Evolutionary conservation across 2,329 filamentous ascomycete species (phyloP), one percentile per base, ranked within the genome.

Genomic region (Tolypocladium album): DNA sequence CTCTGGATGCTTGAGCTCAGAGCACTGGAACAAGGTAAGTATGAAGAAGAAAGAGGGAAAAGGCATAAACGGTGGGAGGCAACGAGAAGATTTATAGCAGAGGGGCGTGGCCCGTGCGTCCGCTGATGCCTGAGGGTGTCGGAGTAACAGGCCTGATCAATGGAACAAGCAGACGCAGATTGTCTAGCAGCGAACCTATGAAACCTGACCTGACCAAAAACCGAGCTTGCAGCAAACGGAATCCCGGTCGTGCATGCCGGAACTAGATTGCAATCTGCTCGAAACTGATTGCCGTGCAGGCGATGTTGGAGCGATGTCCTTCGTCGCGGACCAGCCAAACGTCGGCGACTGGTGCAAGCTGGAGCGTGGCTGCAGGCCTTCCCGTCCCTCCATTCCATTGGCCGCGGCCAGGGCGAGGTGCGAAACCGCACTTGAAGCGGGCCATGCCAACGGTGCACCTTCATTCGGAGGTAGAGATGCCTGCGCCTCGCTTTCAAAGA

Each of bases 1-100:
- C 60, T 67, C 67, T 69, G 71, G 64, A 68, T 75, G 76, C 75
- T 64, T 80, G 78, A 81, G 70, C 78, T 68, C 69, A 70, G 67
- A 64, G 65, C 62, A 66, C 68, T 72, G 70, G 69, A 71, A 73
- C 71, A 80, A 80, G 76, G 76, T 79, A 80, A 80, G 78, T 79
- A 79, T 80, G 74, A 76, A 73, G 72, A 75, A 70, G 64, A 72
- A 72, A 70, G 62, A 61, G 61, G 67, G 56, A 67, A 63, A 69
- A 64, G 62, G 2, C 20, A 9, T 59, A 61, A 52, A 68, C 61
- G 59, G 50, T 11, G 59, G 22, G 52, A 55, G 57, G 34, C n/a
- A 34, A 31, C 42, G 20, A 34, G 38, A 36, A 12, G 2, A 24
- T 65, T 66, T 72, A 71, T 69, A 70, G 43, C 3, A 39, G 4